Percentiles rank a stretch among this genome's conserved stretches.
These are phyloP conservation scores for Cystofilobasidium bisporidii DNA, from an alignment of 768 basidiomycete species.

Conservation along the genomic window DNA sequence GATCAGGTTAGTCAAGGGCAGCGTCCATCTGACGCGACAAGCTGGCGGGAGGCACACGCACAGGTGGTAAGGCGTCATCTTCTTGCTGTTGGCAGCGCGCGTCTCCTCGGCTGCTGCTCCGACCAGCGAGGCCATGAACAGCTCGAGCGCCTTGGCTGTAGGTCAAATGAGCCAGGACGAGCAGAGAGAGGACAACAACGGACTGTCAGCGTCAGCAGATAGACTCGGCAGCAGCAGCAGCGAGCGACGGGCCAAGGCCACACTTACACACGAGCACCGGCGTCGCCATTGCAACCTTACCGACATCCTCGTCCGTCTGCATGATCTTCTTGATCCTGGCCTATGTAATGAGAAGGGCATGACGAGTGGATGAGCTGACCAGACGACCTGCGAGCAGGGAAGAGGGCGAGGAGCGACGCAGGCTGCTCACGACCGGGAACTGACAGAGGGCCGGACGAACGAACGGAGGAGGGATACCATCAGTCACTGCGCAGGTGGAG, in stretches of 20 bases:
- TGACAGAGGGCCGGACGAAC: background rate
- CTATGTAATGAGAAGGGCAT: too few species aligned
- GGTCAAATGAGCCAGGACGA: too few species aligned
- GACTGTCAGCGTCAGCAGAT: background rate
- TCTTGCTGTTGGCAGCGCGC: conserved; percentile 64
- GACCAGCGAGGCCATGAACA: conserved; percentile 76
- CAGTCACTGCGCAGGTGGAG: background rate
- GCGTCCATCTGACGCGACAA: too few species aligned
- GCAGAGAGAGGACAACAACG: too few species aligned
- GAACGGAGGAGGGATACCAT: background rate
- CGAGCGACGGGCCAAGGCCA: too few species aligned
- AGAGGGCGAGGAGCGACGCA: too few species aligned
- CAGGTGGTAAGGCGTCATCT: conserved; percentile 89
- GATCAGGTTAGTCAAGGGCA: too few species aligned
- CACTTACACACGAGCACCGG: conserved; percentile 92
- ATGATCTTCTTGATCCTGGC: conserved; percentile 98
- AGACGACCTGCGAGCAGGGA: too few species aligned
- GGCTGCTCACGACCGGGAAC: conserved; percentile 25
- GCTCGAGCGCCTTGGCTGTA: conserved; percentile 83
- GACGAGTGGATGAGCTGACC: too few species aligned
- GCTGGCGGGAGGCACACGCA: conserved; percentile 44
- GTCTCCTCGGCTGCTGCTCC: conserved; percentile 76
- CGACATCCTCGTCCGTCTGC: conserved; percentile 98
- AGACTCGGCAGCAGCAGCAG: too few species aligned
- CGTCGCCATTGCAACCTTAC: conserved; percentile 92